Evolutionary conservation across 352 stramenopile genomes (phyloP), one percentile per base, ranked within the genome.

Genomic region (Thalassiosira ordinaria): DNA sequence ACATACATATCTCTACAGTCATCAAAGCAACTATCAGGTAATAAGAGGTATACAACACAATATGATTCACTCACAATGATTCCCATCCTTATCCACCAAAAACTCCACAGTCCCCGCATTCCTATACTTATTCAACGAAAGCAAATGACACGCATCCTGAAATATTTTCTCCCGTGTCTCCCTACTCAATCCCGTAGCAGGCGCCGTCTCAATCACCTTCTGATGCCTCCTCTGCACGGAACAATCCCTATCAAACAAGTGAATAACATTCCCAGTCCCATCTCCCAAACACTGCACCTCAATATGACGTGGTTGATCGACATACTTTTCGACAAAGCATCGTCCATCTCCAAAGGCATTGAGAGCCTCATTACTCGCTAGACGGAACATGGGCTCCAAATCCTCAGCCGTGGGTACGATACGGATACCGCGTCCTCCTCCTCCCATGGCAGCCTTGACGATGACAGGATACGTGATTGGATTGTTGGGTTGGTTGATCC

Each of bases 81-180:
- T 80, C 74, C 74, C 31, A n/a, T 98, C 91, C 85, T 99, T 97
- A n/a, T n/a, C 99, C 56, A 99, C 92, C 1, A 99, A 90, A 80
- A 99, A 99, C 91, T 99, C 97, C 20, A 99, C 96, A 7, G 97
- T 99, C 65, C 97, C 97, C 9, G 97, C 97, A 87, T 98, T 98
- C 27, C 96, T 84, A 87, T 99, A 99, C 51, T 97, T 96, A 29
- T 95, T 95, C 13, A 93, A 92, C 62, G 95, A 76, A 13, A 81
- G 79, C 13, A 88, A 92, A 13, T 91, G 89, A 57, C 97, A 90
- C 1, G 97, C 96, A 84, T 98, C 80, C 26, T 95, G 87, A 35
- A 98, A 96, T 91, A 98, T 97, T 29, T 90, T 91, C 65, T 97
- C 87, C 26, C 96, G 74, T 94, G 96, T 4, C 14, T 5, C 14